Conservation (phyloP, 1,284 basidiomycete species). For the Athelia psychrophila region DNA sequence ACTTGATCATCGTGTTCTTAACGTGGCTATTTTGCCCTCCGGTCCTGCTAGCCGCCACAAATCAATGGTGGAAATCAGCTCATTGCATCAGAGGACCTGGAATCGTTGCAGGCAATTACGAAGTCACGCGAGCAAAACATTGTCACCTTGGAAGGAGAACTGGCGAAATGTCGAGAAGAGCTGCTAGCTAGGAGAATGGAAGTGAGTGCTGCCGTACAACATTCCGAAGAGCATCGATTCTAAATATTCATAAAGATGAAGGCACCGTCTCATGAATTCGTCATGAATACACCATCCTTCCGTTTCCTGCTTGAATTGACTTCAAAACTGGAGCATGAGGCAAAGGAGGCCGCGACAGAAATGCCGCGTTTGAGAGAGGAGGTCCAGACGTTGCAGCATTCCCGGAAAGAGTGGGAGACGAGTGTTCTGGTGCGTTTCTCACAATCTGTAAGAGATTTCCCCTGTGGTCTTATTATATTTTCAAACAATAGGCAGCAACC, state of each 20-base stretch:
- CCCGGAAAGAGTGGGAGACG: conserved; percentile 47
- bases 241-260: conserved; percentile 32
- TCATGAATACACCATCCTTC: conserved; percentile 47
- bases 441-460: conserved; percentile 9
- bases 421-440: conserved; percentile 35
- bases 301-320: conserved; percentile 45
- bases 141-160: conserved; percentile 42
- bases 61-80: conserved; percentile 10
- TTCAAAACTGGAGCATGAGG: conserved; percentile 35
- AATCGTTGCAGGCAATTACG: conserved; percentile 29
- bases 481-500: conserved; percentile 38
- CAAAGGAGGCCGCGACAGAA: conserved; percentile 36
- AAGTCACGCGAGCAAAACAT: conserved; percentile 41
- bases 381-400: conserved; percentile 31
- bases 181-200: conserved; percentile 41
- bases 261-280: conserved; percentile 39
- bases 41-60: conserved; percentile 35
- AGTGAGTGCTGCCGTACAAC: conserved; percentile 27
- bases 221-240: conserved; percentile 8
- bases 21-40: conserved; percentile 38
- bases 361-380: conserved; percentile 37
- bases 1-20: conserved; percentile 48
- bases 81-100: conserved; percentile 30
- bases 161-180: conserved; percentile 36
- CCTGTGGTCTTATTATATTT: conserved; percentile 10